Evolutionary conservation across 2,329 filamentous ascomycete species (phyloP).

Genomic region (Talaromyces islandicus): DNA sequence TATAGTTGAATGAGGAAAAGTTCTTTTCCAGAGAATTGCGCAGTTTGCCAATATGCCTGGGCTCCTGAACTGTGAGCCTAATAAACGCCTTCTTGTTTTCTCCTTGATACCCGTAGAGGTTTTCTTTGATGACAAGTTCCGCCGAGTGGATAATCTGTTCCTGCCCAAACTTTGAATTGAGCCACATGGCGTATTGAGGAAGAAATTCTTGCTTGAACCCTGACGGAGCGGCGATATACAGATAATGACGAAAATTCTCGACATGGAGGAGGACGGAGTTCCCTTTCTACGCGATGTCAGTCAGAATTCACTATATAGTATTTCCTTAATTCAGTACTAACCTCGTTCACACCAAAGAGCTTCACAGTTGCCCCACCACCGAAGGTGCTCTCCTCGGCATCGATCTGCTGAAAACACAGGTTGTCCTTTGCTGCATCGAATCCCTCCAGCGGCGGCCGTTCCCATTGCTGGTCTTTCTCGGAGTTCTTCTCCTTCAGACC

Average conservation of each 20-base stretch:
- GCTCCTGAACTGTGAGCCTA: slow-evolving; percentile 88
- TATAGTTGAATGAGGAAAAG: slow-evolving; percentile 68
- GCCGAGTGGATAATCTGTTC: slow-evolving; percentile 73
- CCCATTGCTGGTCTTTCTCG: slow-evolving; percentile 93
- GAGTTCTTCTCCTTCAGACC: slow-evolving; percentile 79
- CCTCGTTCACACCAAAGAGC: slow-evolving; percentile 87
- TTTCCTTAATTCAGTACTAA: slow-evolving; percentile 25
- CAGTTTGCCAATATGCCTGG: slow-evolving; percentile 72
- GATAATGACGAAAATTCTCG: slow-evolving; percentile 91
- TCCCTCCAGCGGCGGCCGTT: slow-evolving; percentile 55
- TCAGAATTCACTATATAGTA: not conserved
- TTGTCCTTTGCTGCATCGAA: slow-evolving; percentile 61
- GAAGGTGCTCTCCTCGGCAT: slow-evolving; percentile 82
- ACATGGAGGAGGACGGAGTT: slow-evolving; percentile 94
- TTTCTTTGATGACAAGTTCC: slow-evolving; percentile 76
- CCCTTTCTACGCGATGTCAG: slow-evolving; percentile 44
- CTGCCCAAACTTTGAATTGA: slow-evolving; percentile 72
- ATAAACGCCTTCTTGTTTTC: slow-evolving; percentile 88
- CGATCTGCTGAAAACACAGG: slow-evolving; percentile 92
- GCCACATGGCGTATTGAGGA: slow-evolving; percentile 67
- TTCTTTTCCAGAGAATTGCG: slow-evolving; percentile 69
- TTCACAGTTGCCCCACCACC: slow-evolving; percentile 75
- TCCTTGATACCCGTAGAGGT: slow-evolving; percentile 89
- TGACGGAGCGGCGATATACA: slow-evolving; percentile 84
- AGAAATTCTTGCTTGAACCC: slow-evolving; percentile 76